phyloP scores from a whole-genome alignment of 257 asterid genomes.

The Solanum pinnatisectum region DNA sequence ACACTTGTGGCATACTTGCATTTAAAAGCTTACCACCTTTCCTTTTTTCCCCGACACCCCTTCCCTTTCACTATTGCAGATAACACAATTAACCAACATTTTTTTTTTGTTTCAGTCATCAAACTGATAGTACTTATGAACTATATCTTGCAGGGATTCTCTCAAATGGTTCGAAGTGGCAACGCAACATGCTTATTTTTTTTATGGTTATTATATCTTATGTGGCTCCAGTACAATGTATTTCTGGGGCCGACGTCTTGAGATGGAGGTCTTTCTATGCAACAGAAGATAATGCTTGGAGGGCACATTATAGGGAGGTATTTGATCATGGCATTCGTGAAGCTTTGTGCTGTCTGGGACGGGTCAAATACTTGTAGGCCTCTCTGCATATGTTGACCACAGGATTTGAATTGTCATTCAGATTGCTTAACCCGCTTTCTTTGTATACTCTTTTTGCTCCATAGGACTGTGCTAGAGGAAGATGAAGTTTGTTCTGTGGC shows the following conservation, averaged over 20 bases:
- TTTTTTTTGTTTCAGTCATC: background rate
- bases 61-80: background rate
- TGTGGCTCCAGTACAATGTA: conserved; percentile 14
- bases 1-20: background rate
- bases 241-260: conserved; percentile 15
- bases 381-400: background rate
- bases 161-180: conserved; percentile 7
- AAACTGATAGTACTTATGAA: background rate
- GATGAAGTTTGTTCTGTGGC: conserved; percentile 23
- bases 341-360: conserved; percentile 29
- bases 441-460: background rate
- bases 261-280: conserved; percentile 29
- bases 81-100: background rate
- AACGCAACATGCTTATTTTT: background rate
- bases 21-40: background rate
- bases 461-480: conserved; percentile 17
- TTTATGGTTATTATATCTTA: conserved; percentile 6
- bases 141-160: conserved; percentile 6
- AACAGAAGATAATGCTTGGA: conserved; percentile 20
- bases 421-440: background rate
- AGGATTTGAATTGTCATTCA: background rate
- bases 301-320: conserved; percentile 28
- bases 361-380: conserved; percentile 21
- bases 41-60: background rate
- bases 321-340: conserved; percentile 28